Base-by-base conservation (phyloP, 768 basidiomycete genomes). In the Nevesoporus exiguus region DNA sequence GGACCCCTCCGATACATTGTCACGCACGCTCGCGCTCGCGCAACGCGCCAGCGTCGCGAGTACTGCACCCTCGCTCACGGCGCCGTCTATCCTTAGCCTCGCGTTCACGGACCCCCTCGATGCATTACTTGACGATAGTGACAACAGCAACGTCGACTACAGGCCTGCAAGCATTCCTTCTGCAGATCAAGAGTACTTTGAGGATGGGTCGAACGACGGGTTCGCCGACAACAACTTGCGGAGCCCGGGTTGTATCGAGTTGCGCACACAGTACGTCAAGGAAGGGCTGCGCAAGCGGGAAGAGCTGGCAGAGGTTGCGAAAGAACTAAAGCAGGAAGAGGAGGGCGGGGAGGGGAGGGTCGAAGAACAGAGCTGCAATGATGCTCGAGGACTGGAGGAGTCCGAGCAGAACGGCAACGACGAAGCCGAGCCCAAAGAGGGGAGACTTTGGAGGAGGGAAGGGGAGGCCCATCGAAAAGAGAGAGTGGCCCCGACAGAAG, bases 31-130 rank as follows among this genome's bases (percentile, higher is more conserved):
- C 52, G 66, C 70, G 13, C 68, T 81, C 25, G 76, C 76, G 1
- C 66, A 77, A 49, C 73, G 77, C 9, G 74, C 76, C 41, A 83
- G 81, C 55, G 76, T 70, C 7, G 73, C 80, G 13, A 81, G 82
- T 56, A 75, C 74, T 21, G 72, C 73, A n/a, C 80, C 79, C 10
- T 75, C 77, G 10, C 72, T 73, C 47, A 78, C 79, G 13, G 69
- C 76, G 2, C 65, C 76, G 0, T 73, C 74, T 14, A 59, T 72
- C 24, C 74, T 75, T 45, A 71, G 73, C 17, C 74, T 77, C 49
- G 65, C 71, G 14, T 73, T 80, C 55, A 21, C 62, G 3, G 60
- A 63, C 47, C 61, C 63, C 8, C 63, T 60, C 47, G 62, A 65
- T 24, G 61, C 37, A 40, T 53, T 51, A 24, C 50, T 51, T 46